Conservation (phyloP, 768 basidiomycete species). For the Tylopilus balloui region DNA sequence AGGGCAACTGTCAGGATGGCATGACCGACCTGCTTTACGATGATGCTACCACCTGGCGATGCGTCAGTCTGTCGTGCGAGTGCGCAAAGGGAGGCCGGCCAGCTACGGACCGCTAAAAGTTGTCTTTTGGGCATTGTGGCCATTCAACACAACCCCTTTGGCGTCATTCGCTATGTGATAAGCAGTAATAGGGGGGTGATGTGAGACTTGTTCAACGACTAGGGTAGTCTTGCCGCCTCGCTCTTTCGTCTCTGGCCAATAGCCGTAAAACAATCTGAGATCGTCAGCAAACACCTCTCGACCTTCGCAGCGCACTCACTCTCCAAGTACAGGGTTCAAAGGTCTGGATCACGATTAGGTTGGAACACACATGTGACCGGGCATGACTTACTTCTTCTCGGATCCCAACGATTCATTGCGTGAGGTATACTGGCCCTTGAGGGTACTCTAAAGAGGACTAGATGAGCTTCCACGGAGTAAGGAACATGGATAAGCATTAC, state of each 20-base stretch:
- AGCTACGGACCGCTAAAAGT: conserved; percentile 66
- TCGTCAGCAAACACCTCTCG: conserved; percentile 1
- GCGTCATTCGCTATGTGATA: conserved; percentile 80
- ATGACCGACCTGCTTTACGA: conserved; percentile 95
- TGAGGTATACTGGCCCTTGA: conserved; percentile 94
- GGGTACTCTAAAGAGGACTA: conserved; percentile 57
- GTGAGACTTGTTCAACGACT: conserved; percentile 93
- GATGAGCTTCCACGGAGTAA: conserved; percentile 2
- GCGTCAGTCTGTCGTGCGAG: conserved; percentile 1
- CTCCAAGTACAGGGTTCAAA: conserved; percentile 92
- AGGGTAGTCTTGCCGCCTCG: conserved; percentile 78
- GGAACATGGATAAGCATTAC: conserved; percentile 32
- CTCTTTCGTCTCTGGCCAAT: conserved; percentile 68
- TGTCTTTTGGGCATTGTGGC: conserved; percentile 95
- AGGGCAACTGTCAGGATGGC: conserved; percentile 72
- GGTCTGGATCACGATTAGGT: conserved; percentile 49
- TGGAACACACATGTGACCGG: not conserved
- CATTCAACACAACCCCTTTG: conserved; percentile 72
- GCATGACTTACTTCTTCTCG: conserved; percentile 81
- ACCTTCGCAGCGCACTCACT: conserved; percentile 47
- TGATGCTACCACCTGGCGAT: conserved; percentile 57
- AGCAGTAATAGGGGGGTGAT: conserved; percentile 86
- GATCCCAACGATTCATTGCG: conserved; percentile 94
- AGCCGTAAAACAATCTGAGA: conserved; percentile 76
- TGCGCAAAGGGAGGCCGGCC: not conserved